Conservation (phyloP, 192 early-diverging fungal species). For the Kappamyces sp. region DNA sequence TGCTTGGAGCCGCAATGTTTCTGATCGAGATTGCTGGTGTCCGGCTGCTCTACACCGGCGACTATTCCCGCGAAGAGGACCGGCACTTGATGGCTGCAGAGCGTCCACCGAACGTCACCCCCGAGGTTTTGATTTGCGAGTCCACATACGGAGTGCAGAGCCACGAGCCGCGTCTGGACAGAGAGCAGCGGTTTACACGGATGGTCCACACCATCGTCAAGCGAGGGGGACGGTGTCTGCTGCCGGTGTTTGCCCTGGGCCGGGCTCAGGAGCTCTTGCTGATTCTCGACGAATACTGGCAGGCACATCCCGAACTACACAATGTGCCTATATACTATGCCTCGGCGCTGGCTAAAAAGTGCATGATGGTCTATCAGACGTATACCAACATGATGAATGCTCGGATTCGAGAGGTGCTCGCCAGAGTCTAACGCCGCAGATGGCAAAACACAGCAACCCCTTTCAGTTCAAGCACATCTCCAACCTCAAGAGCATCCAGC, state of each 20-base stretch:
- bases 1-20: conserved; percentile 97
- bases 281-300: conserved; percentile 98
- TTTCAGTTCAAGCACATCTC: conserved; percentile 93
- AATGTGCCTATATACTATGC: conserved; percentile 94
- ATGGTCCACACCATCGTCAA: conserved; percentile 50
- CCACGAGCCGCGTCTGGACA: conserved; percentile 87
- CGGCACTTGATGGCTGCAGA: conserved; percentile 97
- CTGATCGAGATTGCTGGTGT: conserved; percentile 65
- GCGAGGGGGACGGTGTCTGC: conserved; percentile 80
- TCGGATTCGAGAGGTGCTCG: conserved; percentile 66
- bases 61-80: conserved; percentile 98
- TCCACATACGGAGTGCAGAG: conserved; percentile 95
- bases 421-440: no score
- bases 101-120: conserved; percentile 66
- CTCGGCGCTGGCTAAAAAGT: conserved; percentile 88
- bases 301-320: conserved; percentile 68
- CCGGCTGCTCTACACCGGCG: conserved; percentile 92
- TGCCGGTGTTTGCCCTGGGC: conserved; percentile 96
- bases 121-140: conserved; percentile 93
- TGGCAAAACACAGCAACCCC: conserved; percentile 74
- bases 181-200: conserved; percentile 84
- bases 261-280: conserved; percentile 93
- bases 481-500: conserved; percentile 75
- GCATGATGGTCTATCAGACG: conserved; percentile 94
- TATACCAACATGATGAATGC: conserved; percentile 99